Evolutionary conservation across 805 yeast genomes (phyloP).

Genomic region (Lipomyces sp.): DNA sequence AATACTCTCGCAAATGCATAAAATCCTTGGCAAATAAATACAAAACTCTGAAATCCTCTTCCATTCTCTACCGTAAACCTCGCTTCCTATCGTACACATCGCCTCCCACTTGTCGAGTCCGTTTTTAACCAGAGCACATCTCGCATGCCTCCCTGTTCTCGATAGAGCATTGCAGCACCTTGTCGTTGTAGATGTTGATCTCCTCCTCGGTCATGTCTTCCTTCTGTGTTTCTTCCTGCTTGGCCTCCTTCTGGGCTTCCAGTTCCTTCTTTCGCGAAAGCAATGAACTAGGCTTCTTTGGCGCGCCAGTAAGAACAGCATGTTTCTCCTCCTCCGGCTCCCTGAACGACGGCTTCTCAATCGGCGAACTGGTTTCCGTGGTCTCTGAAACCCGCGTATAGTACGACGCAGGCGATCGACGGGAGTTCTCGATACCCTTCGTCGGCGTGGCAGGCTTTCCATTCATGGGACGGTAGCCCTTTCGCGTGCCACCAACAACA

Average conservation of each 20-base stretch:
- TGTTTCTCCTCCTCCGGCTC: slow-evolving; percentile 5
- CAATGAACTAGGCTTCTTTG: neutral
- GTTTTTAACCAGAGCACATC: slow-evolving; percentile 89
- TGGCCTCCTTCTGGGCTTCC: slow-evolving; percentile 35
- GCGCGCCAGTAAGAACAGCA: neutral
- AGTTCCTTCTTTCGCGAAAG: slow-evolving; percentile 6
- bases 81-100: too few species aligned
- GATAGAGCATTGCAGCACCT: slow-evolving; percentile 95
- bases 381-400: neutral
- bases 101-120: neutral
- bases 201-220: slow-evolving; percentile 49
- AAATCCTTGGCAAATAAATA: neutral
- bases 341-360: neutral
- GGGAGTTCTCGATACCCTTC: neutral
- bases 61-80: too few species aligned
- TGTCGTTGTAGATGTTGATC: slow-evolving; percentile 79
- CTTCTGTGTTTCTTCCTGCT: slow-evolving; percentile 23
- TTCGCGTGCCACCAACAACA: slow-evolving; percentile 4
- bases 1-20: neutral
- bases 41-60: too few species aligned
- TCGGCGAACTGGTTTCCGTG: neutral
- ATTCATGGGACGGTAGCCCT: slow-evolving; percentile 9
- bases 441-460: slow-evolving; percentile 11
- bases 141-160: slow-evolving; percentile 96
- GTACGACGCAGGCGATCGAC: neutral